Base-by-base conservation (phyloP, 2,329 filamentous ascomycete species). In the Escovopsis sp. region DNA sequence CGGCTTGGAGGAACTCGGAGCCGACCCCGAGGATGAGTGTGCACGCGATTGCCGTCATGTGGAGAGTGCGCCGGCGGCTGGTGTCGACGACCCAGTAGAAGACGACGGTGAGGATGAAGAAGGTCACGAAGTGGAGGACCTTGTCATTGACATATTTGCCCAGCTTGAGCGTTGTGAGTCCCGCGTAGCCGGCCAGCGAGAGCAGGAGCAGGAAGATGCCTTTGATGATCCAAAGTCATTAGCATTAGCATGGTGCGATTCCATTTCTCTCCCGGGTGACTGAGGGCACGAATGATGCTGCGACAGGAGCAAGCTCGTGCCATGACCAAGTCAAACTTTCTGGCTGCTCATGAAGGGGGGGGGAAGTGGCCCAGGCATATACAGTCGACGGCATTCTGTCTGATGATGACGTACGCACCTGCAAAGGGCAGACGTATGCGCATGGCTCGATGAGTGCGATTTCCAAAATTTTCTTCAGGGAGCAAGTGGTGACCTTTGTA, bases 51-150 rank as follows among this genome's bases (percentile, higher is more conserved):
- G 95, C 66, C 12, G 88, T 94, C 49, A 94, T 66, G 61, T 98
- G 82, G 39, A 94, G 68, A 15, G 79, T 81, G 51, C 89, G 84
- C 40, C 89, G 80, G 47, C 91, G 84, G 48, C 79, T 82, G 40
- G 87, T 93, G 60, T 98, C 91, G 53, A 95, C 65, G 57, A 95
- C 84, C 87, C 91, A 98, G 75, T 98, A 98, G 71, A 96, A 96
- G 51, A 74, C 66, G 49, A 84, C 63, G 13, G 89, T 94, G 41
- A 98, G 73, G 50, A 85, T 58, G 70, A 96, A 94, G 68, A 98
- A 96, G 53, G 84, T 88, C 44, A 87, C 47, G 52, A 84, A 72
- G 63, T 96, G 91, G 25, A 96, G 72, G 54, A 83, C 67, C 63
- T 98, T 96, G 72, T 95, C 88, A 67, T 93, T 87, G 58, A 89